These are phyloP conservation scores for Plasmodiophora brassicae DNA, from an alignment of 208 protist genomes.

Conservation along the genomic window DNA sequence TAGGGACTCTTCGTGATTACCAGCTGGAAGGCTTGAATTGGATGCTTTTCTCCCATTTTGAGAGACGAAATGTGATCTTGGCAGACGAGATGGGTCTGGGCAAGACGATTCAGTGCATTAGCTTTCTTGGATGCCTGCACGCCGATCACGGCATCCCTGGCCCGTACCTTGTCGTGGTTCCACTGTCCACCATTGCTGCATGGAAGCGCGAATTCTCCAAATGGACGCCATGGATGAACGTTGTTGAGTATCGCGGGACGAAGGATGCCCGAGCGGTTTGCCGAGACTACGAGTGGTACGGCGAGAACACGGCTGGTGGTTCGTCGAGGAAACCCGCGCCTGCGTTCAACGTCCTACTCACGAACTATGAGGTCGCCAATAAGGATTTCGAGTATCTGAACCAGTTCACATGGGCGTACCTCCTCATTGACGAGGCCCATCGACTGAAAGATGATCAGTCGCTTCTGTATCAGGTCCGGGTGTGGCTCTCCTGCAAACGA, in stretches of 20 bases:
- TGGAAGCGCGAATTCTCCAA: conserved; percentile 68
- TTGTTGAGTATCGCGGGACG: conserved; percentile 61
- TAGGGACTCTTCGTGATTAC: conserved; percentile 72
- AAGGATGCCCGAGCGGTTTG: conserved; percentile 49
- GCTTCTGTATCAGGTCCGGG: conserved; percentile 61
- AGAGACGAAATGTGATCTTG: conserved; percentile 68
- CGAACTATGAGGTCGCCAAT: conserved; percentile 74
- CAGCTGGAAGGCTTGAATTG: conserved; percentile 77
- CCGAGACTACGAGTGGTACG: conserved; percentile 14
- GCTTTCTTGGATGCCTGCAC: conserved; percentile 7
- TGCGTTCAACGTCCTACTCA: conserved; percentile 75
- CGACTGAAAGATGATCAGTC: conserved; percentile 74
- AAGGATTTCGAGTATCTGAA: conserved; percentile 55
- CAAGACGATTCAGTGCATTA: conserved; percentile 58
- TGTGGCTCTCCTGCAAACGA: too few relatives aligned
- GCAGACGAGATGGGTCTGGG: conserved; percentile 82
- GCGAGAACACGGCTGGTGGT: not conserved
- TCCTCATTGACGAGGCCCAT: conserved; percentile 81
- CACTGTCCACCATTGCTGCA: conserved; percentile 65
- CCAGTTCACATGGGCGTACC: conserved; percentile 57
- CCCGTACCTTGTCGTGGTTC: conserved; percentile 71
- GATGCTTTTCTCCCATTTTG: conserved; percentile 62
- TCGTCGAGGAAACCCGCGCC: not conserved
- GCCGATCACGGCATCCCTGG: conserved; percentile 54
- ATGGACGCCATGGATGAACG: conserved; percentile 66